Evolutionary conservation across 257 asterid species (phyloP), one percentile per base, ranked within the genome.

Genomic region (Nicotiana undulata): DNA sequence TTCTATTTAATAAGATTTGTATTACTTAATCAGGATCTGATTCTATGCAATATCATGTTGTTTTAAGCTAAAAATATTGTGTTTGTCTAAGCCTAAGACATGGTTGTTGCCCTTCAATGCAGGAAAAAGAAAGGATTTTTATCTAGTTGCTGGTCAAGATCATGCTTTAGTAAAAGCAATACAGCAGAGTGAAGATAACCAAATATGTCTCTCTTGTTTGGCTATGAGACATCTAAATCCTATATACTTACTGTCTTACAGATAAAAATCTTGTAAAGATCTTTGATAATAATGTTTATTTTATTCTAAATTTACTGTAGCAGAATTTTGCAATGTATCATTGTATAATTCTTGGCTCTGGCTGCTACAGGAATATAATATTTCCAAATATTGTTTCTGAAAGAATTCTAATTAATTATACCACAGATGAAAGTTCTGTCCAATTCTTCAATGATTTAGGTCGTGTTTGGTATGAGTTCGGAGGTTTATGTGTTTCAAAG

Each of bases 61-160:
- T 31, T 31, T 31, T 31, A 31, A 31, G 34, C 34, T 4, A 31
- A 31, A 31, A 31, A 31, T 3, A 3, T 31, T 3, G 34, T 31
- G 4, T 4, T 31, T 5, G 34, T 31, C 34, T 31, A 31, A 31
- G 3, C 34, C 34, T 31, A 31, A 3, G 34, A 31, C 34, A 31
- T 31, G 34, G 34, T 31, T 31, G 32, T 40, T 68, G 3, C 22
- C 46, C 29, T 70, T 5, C 12, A 70, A 60, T 90, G 90, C 93
- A 90, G 97, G 90, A 89, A 78, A 85, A 83, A 67, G 64, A 74
- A 31, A 16, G 89, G 93, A 4, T 70, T 84, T 15, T 58, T 76
- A 5, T 64, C 68, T 22, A 88, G 84, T 79, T 88, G 89, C 67
- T 88, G 85, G 84, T 83, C 88, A 15, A 84, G 87, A 53, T 84